These are phyloP conservation scores for Lithocarpus polystachyus DNA, from an alignment of 306 rosid genomes.

Conservation along the genomic window DNA sequence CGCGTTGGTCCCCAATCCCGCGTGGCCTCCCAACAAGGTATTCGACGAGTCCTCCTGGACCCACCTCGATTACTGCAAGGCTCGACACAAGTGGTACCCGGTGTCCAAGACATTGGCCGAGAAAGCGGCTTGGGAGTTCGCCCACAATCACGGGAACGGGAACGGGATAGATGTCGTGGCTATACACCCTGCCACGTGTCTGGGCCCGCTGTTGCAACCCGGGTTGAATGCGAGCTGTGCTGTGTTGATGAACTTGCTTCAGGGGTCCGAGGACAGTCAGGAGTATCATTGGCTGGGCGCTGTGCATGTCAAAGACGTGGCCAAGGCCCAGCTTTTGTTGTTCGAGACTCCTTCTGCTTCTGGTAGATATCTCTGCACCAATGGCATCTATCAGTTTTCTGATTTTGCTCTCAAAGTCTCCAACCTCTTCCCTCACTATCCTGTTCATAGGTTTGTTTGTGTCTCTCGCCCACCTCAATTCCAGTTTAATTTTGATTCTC, in stretches of 20 bases:
- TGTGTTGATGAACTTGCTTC: slow-evolving; percentile 59
- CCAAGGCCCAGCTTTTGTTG: slow-evolving; percentile 49
- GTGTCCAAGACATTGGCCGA: slow-evolving; percentile 85
- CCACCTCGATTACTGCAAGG: slow-evolving; percentile 58
- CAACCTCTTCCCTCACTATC: slow-evolving; percentile 58
- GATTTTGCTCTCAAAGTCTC: slow-evolving; percentile 56
- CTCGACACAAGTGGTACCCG: slow-evolving; percentile 76
- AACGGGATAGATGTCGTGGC: slow-evolving; percentile 62
- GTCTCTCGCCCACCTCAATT: not conserved
- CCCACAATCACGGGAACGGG: not conserved
- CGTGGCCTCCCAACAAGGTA: slow-evolving; percentile 48
- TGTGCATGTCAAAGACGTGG: slow-evolving; percentile 79
- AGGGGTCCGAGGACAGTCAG: slow-evolving; percentile 67
- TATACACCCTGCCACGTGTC: slow-evolving; percentile 61
- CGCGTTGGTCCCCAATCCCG: slow-evolving; percentile 76
- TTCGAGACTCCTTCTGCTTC: slow-evolving; percentile 60
- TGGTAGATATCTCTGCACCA: slow-evolving; percentile 85
- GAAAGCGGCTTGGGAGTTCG: slow-evolving; percentile 72
- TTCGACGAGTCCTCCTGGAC: slow-evolving; percentile 84
- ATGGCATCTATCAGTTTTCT: slow-evolving; percentile 64
- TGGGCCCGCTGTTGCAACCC: slow-evolving; percentile 66
- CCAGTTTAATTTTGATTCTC: not conserved
- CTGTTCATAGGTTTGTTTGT: slow-evolving; percentile 85
- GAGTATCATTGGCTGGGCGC: slow-evolving; percentile 89
- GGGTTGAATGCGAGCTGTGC: slow-evolving; percentile 75